Percentiles rank a stretch among this genome's conserved stretches.
Conservation (phyloP, 73 alveolate genomes). For the Vitrella brassicaformis region DNA sequence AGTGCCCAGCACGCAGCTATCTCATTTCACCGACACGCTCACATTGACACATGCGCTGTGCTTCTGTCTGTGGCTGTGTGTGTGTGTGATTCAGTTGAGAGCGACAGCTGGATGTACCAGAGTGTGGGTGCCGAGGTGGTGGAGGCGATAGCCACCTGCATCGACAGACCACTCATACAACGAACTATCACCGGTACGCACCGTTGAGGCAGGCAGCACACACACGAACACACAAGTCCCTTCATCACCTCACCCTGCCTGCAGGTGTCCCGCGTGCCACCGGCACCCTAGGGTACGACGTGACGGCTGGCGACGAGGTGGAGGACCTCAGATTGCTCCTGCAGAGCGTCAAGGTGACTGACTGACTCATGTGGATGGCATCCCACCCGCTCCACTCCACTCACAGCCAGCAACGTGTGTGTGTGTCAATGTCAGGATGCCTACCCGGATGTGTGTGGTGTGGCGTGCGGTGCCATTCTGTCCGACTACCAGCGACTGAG, state of each 20-base stretch:
- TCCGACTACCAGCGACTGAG: conserved; percentile 70
- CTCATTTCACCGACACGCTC: too few relatives aligned
- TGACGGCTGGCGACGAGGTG: conserved; percentile 59
- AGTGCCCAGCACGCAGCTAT: too few relatives aligned
- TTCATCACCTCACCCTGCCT: too few relatives aligned
- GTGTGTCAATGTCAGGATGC: background rate
- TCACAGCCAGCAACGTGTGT: too few relatives aligned
- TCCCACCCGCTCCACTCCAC: too few relatives aligned
- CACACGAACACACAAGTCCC: too few relatives aligned
- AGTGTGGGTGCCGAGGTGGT: conserved; percentile 76
- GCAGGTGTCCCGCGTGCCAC: conserved; percentile 49
- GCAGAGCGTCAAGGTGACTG: conserved; percentile 50
- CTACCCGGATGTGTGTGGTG: conserved; percentile 61
- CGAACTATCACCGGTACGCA: conserved; percentile 51
- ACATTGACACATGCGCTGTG: too few relatives aligned
- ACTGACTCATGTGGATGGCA: background rate
- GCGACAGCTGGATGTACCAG: conserved; percentile 75
- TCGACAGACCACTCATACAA: conserved; percentile 55
- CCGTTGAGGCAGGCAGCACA: conserved; percentile 41
- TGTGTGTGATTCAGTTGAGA: too few relatives aligned
- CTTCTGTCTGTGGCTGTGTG: too few relatives aligned
- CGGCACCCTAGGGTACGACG: conserved; percentile 20
- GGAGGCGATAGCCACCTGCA: conserved; percentile 64
- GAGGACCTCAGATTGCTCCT: conserved; percentile 67
- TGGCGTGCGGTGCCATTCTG: conserved; percentile 76